Conservation (phyloP, 345 rosid species). For the Lepidium didymum region DNA sequence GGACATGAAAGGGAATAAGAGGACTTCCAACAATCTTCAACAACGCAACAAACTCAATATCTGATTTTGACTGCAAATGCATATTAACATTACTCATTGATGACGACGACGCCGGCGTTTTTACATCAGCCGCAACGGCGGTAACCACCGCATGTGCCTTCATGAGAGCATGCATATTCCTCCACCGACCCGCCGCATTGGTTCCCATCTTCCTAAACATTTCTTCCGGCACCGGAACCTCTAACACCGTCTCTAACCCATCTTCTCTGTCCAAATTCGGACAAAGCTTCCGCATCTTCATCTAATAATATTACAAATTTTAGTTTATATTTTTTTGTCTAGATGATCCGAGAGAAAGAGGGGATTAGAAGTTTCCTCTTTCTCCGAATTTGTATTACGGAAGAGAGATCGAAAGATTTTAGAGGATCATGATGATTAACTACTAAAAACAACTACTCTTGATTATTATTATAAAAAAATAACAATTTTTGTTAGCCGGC, state of each 20-base stretch:
- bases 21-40: constrained; percentile 92
- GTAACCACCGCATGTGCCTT: constrained; percentile 40
- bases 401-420: neutral
- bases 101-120: constrained; percentile 17
- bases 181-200: constrained; percentile 53
- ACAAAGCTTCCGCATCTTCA: constrained; percentile 46
- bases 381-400: constrained; percentile 6
- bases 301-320: neutral
- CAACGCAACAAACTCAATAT: constrained; percentile 78
- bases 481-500: constrained; percentile 18
- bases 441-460: constrained; percentile 1
- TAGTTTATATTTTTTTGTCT: too few relatives aligned
- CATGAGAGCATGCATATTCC: constrained; percentile 69
- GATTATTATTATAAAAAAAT: neutral
- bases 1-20: constrained; percentile 72
- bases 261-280: constrained; percentile 47
- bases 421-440: too few relatives aligned
- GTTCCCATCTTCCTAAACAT: constrained; percentile 44
- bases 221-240: constrained; percentile 55
- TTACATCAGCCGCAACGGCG: constrained; percentile 11
- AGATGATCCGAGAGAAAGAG: constrained; percentile 7
- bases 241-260: constrained; percentile 50
- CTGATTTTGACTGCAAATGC: constrained; percentile 67
- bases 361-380: constrained; percentile 23
- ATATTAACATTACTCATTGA: constrained; percentile 19